phyloP scores from a whole-genome alignment of 2,329 filamentous ascomycete species.

The Exutisphaerella laricina region DNA sequence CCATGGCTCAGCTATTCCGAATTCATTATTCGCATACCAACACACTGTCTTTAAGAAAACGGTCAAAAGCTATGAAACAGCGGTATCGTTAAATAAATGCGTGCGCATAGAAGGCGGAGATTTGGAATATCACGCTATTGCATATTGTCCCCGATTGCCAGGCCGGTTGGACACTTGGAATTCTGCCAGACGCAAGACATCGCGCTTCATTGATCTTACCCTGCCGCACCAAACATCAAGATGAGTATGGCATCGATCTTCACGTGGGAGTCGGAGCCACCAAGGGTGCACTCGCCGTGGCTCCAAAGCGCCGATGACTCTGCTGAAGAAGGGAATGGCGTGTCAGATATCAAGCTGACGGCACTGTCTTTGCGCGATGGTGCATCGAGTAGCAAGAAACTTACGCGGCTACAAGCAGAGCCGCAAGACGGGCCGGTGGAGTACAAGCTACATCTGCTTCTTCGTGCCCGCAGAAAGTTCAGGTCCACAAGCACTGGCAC shows the following conservation, averaged over 20 bases:
- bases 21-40: conserved; percentile 49
- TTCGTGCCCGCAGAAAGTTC: conserved; percentile 72
- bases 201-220: too few species aligned
- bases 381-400: conserved; percentile 25
- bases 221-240: neutral
- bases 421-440: conserved; percentile 92
- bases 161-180: neutral
- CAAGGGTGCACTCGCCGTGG: conserved; percentile 88
- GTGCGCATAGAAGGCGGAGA: neutral
- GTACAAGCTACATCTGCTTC: conserved; percentile 88
- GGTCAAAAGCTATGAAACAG: conserved; percentile 9
- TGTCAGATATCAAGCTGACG: conserved; percentile 7
- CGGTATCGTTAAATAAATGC: conserved; percentile 11
- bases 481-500: conserved; percentile 61
- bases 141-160: neutral
- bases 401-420: conserved; percentile 78
- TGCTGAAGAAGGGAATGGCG: neutral
- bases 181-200: too few species aligned
- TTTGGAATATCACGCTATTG: neutral
- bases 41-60: conserved; percentile 41
- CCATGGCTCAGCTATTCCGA: conserved; percentile 44
- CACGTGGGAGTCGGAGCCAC: conserved; percentile 84
- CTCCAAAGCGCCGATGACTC: conserved; percentile 39
- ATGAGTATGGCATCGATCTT: conserved; percentile 82
- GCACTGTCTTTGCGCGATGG: conserved; percentile 10